A percentile compares a stretch with the other conserved stretches of the same genome.
These are phyloP conservation scores for Suhomyces kunorum DNA, from an alignment of 1,139 yeast species.

Conservation along the genomic window DNA sequence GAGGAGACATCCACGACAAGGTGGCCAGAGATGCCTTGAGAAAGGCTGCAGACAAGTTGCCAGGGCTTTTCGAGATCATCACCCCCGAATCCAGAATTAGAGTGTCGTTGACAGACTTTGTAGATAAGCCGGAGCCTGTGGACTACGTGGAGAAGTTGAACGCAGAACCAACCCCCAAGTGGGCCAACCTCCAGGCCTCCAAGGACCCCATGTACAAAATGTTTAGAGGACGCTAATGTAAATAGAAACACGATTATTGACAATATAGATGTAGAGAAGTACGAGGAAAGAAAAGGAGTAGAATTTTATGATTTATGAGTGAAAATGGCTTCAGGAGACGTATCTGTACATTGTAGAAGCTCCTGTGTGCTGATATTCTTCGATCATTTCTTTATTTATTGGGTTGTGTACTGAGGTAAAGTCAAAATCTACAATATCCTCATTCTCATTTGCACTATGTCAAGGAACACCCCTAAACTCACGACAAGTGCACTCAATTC, in stretches of 20 bases:
- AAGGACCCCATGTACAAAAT: slow-evolving; percentile 52
- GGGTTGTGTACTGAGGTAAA: no score
- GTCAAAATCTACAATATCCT: no score
- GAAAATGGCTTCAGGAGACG: no score
- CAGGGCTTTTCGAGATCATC: slow-evolving; percentile 89
- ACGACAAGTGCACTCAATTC: slow-evolving; percentile 33
- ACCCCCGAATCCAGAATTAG: slow-evolving; percentile 66
- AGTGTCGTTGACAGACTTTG: slow-evolving; percentile 60
- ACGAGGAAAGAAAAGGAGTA: no score
- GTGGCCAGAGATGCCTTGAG: slow-evolving; percentile 91
- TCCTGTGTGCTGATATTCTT: no score
- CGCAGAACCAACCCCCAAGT: slow-evolving; percentile 66
- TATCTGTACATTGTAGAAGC: no score
- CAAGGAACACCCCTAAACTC: slow-evolving; percentile 35
- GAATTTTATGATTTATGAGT: background rate
- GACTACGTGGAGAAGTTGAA: slow-evolving; percentile 59
- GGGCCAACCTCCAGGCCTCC: slow-evolving; percentile 49
- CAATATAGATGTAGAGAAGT: background rate
- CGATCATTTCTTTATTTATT: no score
- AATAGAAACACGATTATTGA: background rate
- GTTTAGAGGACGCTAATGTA: slow-evolving; percentile 51
- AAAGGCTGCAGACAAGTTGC: slow-evolving; percentile 88
- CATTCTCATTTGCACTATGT: slow-evolving; percentile 16
- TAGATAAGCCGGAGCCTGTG: slow-evolving; percentile 46
- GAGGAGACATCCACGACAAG: slow-evolving; percentile 78